phyloP scores from a whole-genome alignment of 148 eudicot genomes.

The Fagopyrum homotropicum region DNA sequence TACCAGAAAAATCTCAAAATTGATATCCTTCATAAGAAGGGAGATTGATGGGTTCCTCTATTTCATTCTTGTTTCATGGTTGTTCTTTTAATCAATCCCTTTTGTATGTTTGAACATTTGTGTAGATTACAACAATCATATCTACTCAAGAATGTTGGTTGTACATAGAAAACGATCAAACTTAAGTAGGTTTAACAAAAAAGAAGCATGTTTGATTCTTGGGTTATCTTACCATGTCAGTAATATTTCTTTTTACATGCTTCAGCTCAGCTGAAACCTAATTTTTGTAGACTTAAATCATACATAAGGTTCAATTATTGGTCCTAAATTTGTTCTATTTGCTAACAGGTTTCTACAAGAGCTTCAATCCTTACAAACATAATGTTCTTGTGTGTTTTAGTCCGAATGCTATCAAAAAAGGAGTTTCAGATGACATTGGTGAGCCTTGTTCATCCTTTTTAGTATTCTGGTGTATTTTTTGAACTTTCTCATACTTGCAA shows the following conservation, averaged over 20 bases:
- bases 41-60: no score
- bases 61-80: no score
- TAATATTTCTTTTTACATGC: background rate
- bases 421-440: slow-evolving; percentile 61
- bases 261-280: background rate
- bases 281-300: no score
- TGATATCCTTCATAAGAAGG: no score
- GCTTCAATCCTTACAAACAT: slow-evolving; percentile 69
- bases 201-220: slow-evolving; percentile 25
- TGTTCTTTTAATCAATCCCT: no score
- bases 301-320: no score
- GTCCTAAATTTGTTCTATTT: background rate
- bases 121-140: slow-evolving; percentile 54
- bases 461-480: no score
- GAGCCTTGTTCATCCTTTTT: slow-evolving; percentile 24
- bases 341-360: slow-evolving; percentile 58
- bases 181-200: background rate
- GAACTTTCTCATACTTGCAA: no score
- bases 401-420: slow-evolving; percentile 54
- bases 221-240: slow-evolving; percentile 61
- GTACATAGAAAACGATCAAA: no score
- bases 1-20: no score
- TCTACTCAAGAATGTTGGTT: slow-evolving; percentile 67
- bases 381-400: slow-evolving; percentile 69
- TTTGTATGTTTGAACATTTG: background rate